Evolutionary conservation across 169 alveolate genomes (phyloP), one percentile per base, ranked within the genome.

Genomic region (Babesia microti): DNA sequence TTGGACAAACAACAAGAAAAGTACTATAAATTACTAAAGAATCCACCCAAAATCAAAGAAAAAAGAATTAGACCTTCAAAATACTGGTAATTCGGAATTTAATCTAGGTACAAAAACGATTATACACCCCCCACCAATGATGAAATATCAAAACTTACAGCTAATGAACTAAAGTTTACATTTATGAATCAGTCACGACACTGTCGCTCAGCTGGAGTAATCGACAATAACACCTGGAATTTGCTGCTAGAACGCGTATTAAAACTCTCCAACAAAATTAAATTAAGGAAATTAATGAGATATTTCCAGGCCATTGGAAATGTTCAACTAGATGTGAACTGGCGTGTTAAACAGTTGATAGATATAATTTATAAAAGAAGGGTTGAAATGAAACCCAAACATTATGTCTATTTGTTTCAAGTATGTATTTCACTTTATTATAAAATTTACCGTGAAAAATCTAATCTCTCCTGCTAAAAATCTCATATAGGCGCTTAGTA

Each of bases 351-450:
- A 3, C 48, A 24, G 32, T 68, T 68, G 47, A 49, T 58, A 36
- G 75, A 71, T 45, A 53, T 40, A 39, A 69, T 76, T 11, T 59
- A 65, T 40, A 50, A 51, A 15, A 54, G 85, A 41, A 68, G 65
- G 37, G 57, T 55, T 35, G 60, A 51, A 32, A 63, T 76, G 82
- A 76, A 76, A 39, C 85, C 85, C n/a, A 76, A 76, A 24, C 79
- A 76, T 39, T 76, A 63, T 41, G 85, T 76, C 15, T 76, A 55
- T 59, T 43, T 76, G 14, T 76, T 76, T 44, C 85, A 75, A 56
- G 72, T 66, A 36, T 48, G 65, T 37, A 42, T 49, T 6, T n/a
- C 28, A 7, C 22, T 17, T 9, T 36, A 6, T 37, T 1, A n/a
- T 7, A 27, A 22, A 35, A 23, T 23, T 6, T 27, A 1, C 22